Evolutionary conservation across 2,329 filamentous ascomycete species (phyloP).

Genomic region (Sporothrix schenckii): DNA sequence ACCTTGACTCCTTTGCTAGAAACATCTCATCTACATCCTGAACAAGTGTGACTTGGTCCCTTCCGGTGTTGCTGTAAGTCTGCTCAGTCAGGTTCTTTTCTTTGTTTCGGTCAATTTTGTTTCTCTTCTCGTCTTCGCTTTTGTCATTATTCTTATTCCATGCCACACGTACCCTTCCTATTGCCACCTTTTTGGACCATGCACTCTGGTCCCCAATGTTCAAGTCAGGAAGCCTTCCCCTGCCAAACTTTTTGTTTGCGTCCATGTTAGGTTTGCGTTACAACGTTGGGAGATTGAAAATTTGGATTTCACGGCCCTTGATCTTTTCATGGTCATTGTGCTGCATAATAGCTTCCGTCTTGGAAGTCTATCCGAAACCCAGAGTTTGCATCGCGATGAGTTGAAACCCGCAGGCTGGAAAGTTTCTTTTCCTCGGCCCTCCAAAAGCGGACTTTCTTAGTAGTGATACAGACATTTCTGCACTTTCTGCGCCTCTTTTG

Average conservation of each 20-base stretch:
- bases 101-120: neutral
- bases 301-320: slow-evolving; percentile 67
- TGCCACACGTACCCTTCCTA: slow-evolving; percentile 24
- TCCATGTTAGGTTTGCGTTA: slow-evolving; percentile 92
- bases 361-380: slow-evolving; percentile 77
- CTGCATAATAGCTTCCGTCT: slow-evolving; percentile 79
- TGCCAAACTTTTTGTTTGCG: slow-evolving; percentile 45
- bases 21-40: slow-evolving; percentile 86
- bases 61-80: slow-evolving; percentile 90
- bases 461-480: slow-evolving; percentile 81
- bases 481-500: slow-evolving; percentile 29
- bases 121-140: neutral
- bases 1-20: slow-evolving; percentile 45
- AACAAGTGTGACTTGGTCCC: slow-evolving; percentile 95
- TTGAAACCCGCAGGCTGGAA: slow-evolving; percentile 77
- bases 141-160: slow-evolving; percentile 21
- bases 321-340: slow-evolving; percentile 66
- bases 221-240: slow-evolving; percentile 83
- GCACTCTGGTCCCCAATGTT: slow-evolving; percentile 60
- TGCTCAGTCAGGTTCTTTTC: slow-evolving; percentile 18
- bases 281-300: slow-evolving; percentile 92
- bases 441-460: slow-evolving; percentile 89
- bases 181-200: slow-evolving; percentile 37
- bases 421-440: slow-evolving; percentile 53
- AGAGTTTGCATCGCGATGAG: slow-evolving; percentile 89